Conservation (phyloP, 1,284 basidiomycete species). For the Hemileia vastatrix region DNA sequence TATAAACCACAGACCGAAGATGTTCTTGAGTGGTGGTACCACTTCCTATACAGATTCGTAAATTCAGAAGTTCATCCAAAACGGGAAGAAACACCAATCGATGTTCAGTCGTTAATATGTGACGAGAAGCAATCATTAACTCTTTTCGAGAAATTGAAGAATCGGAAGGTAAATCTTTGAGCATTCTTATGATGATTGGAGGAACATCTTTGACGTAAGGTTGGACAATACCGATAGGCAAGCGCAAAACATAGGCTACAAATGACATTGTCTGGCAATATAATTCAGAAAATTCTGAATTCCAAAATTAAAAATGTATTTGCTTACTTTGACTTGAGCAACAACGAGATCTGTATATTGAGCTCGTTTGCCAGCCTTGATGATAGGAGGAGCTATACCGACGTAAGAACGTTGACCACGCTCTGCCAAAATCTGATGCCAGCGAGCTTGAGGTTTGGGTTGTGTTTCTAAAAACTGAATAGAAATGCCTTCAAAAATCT, state of each 20-base stretch:
- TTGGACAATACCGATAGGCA: slow-evolving; percentile 59
- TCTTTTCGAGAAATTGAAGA: slow-evolving; percentile 53
- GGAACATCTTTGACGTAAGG: slow-evolving; percentile 74
- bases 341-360: slow-evolving; percentile 81
- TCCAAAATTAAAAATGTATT: not conserved
- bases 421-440: slow-evolving; percentile 67
- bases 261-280: slow-evolving; percentile 70
- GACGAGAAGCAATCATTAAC: slow-evolving; percentile 82
- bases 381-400: slow-evolving; percentile 61
- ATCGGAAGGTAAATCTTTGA: slow-evolving; percentile 87
- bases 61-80: slow-evolving; percentile 83
- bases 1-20: slow-evolving; percentile 72
- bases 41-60: slow-evolving; percentile 79
- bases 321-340: slow-evolving; percentile 76
- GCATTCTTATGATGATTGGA: slow-evolving; percentile 67
- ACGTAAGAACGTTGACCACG: slow-evolving; percentile 64
- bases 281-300: not conserved
- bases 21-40: slow-evolving; percentile 70
- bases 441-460: slow-evolving; percentile 71
- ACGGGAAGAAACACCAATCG: slow-evolving; percentile 70
- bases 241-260: slow-evolving; percentile 79
- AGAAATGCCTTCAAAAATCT: too few relatives aligned
- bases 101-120: slow-evolving; percentile 73
- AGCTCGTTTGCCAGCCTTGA: slow-evolving; percentile 60
- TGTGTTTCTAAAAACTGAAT: slow-evolving; percentile 61